Evolutionary conservation across 1,139 yeast genomes (phyloP), one percentile per base, ranked within the genome.

Genomic region (Pneumocystis murina): DNA sequence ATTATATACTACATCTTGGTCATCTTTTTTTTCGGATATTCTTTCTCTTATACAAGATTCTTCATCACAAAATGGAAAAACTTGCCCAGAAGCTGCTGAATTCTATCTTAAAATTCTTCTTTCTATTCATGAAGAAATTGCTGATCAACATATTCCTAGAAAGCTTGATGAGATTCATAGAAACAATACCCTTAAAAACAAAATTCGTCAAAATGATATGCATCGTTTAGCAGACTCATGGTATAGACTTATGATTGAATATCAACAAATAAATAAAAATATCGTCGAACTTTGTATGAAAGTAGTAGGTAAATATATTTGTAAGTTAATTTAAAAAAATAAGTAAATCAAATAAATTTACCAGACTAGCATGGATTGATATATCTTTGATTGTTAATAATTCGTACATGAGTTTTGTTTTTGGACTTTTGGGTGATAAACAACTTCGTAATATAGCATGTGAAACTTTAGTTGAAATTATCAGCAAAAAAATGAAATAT

Each of bases 401-500:
- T 28, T 82, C 82, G 59, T 86, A 83, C 70, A 79, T 90, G 69
- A 78, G 79, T 62, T 73, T 82, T 62, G 80, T 94, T 59, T 84
- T 85, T 69, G 82, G 81, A 65, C 78, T 91, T 68, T 81, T 79
- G 58, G 76, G 75, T 66, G 77, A 78, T 59, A 59, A 24, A 24
- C 73, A 73, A 20, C 77, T 81, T 33, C 81, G 86, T 68, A 78
- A 81, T 61, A 78, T 83, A 20, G 85, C 95, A 60, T 85, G 94
- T 64, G 81, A 80, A 64, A 84, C 96, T 12, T 78, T 94, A 63
- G 79, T 82, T 62, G 97, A 90, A 71, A 86, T 92, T 62, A 79
- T 92, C 63, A 81, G 89, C 68, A 94, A 94, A 73, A 94, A 94
- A 72, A 94, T 94, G 99, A 83, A 86, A 68, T 86, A 96, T 0